Percentiles rank a stretch among this genome's conserved stretches.
Evolutionary conservation across 192 early-diverging fungal species (phyloP).

Genomic region (Entophlyctis luteolus): DNA sequence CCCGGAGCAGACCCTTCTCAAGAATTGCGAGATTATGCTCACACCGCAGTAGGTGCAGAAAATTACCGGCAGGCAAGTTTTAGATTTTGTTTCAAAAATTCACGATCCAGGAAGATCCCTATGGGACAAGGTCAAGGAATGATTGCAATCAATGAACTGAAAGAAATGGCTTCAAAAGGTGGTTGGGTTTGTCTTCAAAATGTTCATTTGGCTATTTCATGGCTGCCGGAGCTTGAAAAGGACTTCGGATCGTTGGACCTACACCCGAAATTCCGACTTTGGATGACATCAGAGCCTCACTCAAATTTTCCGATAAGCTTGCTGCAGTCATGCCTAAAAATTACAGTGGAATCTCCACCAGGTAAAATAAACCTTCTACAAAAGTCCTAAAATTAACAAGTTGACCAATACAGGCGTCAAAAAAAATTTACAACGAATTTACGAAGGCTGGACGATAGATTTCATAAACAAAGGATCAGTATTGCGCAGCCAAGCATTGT

Average conservation of each 20-base stretch:
- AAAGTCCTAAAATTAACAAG: conserved; percentile 1
- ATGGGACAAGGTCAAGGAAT: conserved; percentile 64
- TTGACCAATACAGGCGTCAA: conserved; percentile 44
- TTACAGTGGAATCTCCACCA: conserved; percentile 58
- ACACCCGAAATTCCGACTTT: conserved; percentile 50
- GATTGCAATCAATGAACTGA: conserved; percentile 39
- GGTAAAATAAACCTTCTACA: conserved; percentile 23
- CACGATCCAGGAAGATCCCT: conserved; percentile 37
- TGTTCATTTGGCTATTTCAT: conserved; percentile 54
- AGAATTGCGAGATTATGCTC: conserved; percentile 50
- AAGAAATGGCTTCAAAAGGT: conserved; percentile 29
- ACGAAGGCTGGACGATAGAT: conserved; percentile 47
- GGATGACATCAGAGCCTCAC: conserved; percentile 56
- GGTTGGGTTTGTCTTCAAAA: conserved; percentile 58
- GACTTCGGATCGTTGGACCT: conserved; percentile 33
- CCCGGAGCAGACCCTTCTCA: conserved; percentile 57
- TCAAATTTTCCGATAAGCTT: conserved; percentile 48
- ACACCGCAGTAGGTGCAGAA: conserved; percentile 36
- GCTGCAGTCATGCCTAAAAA: conserved; percentile 49
- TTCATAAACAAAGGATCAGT: conserved; percentile 41
- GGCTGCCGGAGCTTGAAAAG: conserved; percentile 52
- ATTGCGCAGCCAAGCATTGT: conserved; percentile 53
- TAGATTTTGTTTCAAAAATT: neutral
- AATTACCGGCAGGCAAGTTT: conserved; percentile 45
- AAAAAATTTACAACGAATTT: conserved; percentile 53